phyloP scores from a whole-genome alignment of 495 filamentous ascomycete genomes.

The Penicillium coffeae region DNA sequence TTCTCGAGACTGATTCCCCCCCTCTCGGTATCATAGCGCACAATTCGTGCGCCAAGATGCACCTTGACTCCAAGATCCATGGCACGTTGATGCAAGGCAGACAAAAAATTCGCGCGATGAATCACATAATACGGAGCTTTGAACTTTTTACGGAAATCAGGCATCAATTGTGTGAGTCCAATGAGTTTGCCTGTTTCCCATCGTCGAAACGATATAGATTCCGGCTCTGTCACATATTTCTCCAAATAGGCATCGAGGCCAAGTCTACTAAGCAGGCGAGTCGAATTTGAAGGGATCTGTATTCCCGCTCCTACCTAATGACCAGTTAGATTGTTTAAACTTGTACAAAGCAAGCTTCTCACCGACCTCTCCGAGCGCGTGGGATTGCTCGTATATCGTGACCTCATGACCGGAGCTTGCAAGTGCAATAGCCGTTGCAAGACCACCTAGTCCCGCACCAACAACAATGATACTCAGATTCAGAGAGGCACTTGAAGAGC shows the following conservation, averaged over 20 bases:
- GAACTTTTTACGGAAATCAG: conserved; percentile 32
- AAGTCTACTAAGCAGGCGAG: conserved; percentile 40
- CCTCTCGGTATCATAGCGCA: conserved; percentile 16
- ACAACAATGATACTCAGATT: conserved; percentile 38
- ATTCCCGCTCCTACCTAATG: conserved; percentile 51
- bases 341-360: too few relatives aligned
- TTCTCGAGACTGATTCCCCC: conserved; percentile 18
- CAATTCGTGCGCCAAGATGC: conserved; percentile 19
- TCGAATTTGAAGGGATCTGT: conserved; percentile 54
- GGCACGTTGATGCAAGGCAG: conserved; percentile 27
- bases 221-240: conserved; percentile 30
- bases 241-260: conserved; percentile 34
- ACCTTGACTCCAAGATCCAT: conserved; percentile 31
- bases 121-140: conserved; percentile 41
- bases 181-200: conserved; percentile 41
- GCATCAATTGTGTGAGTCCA: conserved; percentile 32
- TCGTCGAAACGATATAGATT: conserved; percentile 35
- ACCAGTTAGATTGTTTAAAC: too few relatives aligned
- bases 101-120: conserved; percentile 42
- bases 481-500: not conserved
- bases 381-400: conserved; percentile 45
- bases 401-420: conserved; percentile 39
- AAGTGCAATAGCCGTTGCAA: conserved; percentile 49
- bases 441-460: conserved; percentile 28
- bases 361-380: conserved; percentile 33